phyloP scores from a whole-genome alignment of 192 early-diverging fungal genomes.

The Coemansia erecta region DNA sequence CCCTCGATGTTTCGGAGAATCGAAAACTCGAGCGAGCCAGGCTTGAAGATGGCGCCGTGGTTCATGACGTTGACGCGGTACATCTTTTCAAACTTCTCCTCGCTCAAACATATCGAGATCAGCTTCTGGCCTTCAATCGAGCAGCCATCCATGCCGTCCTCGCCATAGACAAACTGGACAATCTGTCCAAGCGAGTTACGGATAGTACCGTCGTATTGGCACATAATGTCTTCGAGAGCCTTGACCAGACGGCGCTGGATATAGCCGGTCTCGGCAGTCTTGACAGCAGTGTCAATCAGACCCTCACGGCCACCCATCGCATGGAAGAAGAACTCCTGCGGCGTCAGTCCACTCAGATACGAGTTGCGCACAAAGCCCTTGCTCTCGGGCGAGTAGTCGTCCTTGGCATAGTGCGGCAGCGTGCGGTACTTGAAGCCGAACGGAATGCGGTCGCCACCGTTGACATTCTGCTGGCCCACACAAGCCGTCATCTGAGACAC shows the following conservation, averaged over 20 bases:
- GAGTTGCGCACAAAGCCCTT: slow-evolving; percentile 56
- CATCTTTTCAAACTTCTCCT: slow-evolving; percentile 72
- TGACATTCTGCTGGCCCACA: slow-evolving; percentile 99
- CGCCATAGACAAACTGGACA: slow-evolving; percentile 96
- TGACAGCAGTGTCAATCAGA: slow-evolving; percentile 98
- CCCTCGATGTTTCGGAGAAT: slow-evolving; percentile 77
- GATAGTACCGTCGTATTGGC: slow-evolving; percentile 96
- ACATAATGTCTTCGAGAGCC: slow-evolving; percentile 96
- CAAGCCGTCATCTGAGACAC: slow-evolving; percentile 97
- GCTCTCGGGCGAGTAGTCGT: slow-evolving; percentile 90
- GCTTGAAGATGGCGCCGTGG: slow-evolving; percentile 63
- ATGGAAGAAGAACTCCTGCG: slow-evolving; percentile 99
- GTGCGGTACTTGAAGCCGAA: slow-evolving; percentile 94
- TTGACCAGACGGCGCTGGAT: slow-evolving; percentile 98
- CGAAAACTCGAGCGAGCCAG: slow-evolving; percentile 66
- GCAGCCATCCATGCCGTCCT: slow-evolving; percentile 97
- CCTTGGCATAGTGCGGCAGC: slow-evolving; percentile 96
- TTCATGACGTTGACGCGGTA: slow-evolving; percentile 82
- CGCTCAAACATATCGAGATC: slow-evolving; percentile 63
- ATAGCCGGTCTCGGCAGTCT: slow-evolving; percentile 99
- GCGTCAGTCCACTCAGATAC: slow-evolving; percentile 80
- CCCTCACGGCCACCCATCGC: slow-evolving; percentile 99
- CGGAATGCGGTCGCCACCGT: slow-evolving; percentile 97
- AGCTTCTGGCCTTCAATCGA: slow-evolving; percentile 83
- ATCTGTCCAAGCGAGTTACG: slow-evolving; percentile 92